Conservation (phyloP, 129 eudicot species). For the Ambrosia artemisiifolia region DNA sequence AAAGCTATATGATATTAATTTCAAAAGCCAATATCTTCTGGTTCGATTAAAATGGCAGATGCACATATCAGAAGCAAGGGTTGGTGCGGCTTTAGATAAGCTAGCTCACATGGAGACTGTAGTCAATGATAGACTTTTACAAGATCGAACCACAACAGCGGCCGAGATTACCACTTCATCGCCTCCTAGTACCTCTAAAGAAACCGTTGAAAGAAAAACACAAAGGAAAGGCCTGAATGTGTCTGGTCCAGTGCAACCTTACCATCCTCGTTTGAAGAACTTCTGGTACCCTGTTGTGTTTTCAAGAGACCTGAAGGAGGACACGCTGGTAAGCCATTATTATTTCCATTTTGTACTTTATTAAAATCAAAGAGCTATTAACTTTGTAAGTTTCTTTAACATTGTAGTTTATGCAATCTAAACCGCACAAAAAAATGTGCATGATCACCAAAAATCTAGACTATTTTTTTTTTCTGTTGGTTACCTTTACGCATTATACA, state of each 20-base stretch:
- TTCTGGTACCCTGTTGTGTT: conserved; percentile 99
- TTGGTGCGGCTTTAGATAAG: conserved; percentile 85
- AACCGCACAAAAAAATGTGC: neutral
- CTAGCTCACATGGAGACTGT: conserved; percentile 89
- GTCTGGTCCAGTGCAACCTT: conserved; percentile 88
- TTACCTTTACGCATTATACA: neutral
- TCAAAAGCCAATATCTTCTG: conserved; percentile 11
- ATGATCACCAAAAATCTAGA: neutral
- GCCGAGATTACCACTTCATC: conserved; percentile 38
- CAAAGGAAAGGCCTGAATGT: conserved; percentile 65
- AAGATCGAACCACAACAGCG: conserved; percentile 52
- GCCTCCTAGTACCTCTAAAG: conserved; percentile 55
- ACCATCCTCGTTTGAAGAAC: conserved; percentile 62
- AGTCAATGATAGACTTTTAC: conserved; percentile 85
- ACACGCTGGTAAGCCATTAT: conserved; percentile 33
- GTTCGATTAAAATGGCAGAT: conserved; percentile 48
- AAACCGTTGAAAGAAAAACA: conserved; percentile 40
- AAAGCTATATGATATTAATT: neutral
- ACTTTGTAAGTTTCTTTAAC: neutral
- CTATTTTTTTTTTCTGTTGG: neutral
- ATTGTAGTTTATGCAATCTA: neutral
- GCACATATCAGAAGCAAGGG: conserved; percentile 94
- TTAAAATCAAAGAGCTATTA: neutral
- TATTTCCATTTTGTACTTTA: neutral
- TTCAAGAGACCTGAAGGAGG: conserved; percentile 78